Conservation (phyloP, 345 rosid species). For the Eutrema yunnanense region DNA sequence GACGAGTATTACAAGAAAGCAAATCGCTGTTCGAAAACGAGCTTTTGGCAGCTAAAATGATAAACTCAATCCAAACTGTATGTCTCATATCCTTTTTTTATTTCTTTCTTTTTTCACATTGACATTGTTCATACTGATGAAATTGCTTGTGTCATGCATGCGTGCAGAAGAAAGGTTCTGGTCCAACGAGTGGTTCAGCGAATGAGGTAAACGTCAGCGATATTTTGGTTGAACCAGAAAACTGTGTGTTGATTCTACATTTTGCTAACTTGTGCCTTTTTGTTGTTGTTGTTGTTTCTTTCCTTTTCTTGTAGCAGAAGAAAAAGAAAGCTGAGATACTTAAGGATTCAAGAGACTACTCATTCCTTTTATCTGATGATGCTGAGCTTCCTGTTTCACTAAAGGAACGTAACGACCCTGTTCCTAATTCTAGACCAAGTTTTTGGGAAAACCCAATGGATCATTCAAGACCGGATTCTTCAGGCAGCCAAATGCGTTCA, state of each 20-base stretch:
- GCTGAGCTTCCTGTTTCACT: slow-evolving; percentile 49
- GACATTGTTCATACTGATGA: not conserved
- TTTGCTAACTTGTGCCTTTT: not conserved
- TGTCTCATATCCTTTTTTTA: slow-evolving; percentile 15
- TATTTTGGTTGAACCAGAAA: not conserved
- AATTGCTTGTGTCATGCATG: slow-evolving; percentile 4
- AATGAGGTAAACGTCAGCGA: slow-evolving; percentile 26
- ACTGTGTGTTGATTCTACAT: not conserved
- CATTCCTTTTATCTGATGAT: slow-evolving; percentile 70
- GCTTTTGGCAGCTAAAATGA: slow-evolving; percentile 30
- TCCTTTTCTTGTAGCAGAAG: not conserved
- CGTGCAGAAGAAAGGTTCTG: slow-evolving; percentile 43
- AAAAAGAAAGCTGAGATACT: slow-evolving; percentile 55
- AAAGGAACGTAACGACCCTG: slow-evolving; percentile 29
- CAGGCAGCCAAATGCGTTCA: slow-evolving; percentile 20
- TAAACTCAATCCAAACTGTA: slow-evolving; percentile 39
- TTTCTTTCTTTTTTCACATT: not conserved
- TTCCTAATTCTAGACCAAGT: slow-evolving; percentile 9
- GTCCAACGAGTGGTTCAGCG: slow-evolving; percentile 20
- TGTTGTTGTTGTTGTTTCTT: no score
- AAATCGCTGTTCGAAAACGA: slow-evolving; percentile 64
- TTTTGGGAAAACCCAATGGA: not conserved
- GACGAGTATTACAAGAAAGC: slow-evolving; percentile 79
- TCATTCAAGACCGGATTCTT: not conserved
- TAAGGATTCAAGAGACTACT: slow-evolving; percentile 74